Percentiles rank a stretch among this genome's conserved stretches.
Evolutionary conservation across 345 rosid species (phyloP).

Genomic region (Populus deltoides): DNA sequence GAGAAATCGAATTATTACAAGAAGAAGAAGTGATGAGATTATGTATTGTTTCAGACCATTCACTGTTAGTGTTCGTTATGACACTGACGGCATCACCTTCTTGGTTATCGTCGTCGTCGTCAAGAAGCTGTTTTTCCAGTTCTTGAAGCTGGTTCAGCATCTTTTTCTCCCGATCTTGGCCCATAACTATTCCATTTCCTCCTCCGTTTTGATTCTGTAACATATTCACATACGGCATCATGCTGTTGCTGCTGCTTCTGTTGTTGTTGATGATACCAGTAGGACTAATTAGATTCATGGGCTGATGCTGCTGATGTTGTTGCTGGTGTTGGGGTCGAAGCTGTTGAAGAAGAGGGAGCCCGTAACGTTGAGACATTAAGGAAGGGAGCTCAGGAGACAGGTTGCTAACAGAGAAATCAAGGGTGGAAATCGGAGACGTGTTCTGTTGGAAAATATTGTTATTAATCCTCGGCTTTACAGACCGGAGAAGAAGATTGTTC

Average conservation of each 20-base stretch:
- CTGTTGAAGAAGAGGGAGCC: constrained; percentile 57
- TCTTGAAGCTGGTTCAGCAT: constrained; percentile 75
- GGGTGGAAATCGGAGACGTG: constrained; percentile 42
- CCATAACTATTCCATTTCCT: constrained; percentile 3
- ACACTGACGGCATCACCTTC: constrained; percentile 71
- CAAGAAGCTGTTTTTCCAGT: constrained; percentile 74
- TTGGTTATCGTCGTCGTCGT: constrained; percentile 57
- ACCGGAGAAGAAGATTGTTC: constrained; percentile 51
- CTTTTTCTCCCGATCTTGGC: constrained; percentile 55
- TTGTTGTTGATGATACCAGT: background rate
- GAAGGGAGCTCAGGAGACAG: constrained; percentile 26
- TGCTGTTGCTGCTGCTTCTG: background rate
- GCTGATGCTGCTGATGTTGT: background rate
- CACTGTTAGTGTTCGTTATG: constrained; percentile 64
- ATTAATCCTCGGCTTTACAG: constrained; percentile 63
- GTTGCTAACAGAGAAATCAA: constrained; percentile 37
- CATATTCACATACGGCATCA: constrained; percentile 38
- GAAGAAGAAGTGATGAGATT: constrained; percentile 42
- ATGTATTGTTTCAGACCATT: constrained; percentile 77
- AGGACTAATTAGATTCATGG: constrained; percentile 2
- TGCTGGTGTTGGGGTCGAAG: constrained; percentile 19
- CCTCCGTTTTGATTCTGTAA: constrained; percentile 25
- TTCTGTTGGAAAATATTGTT: constrained; percentile 30
- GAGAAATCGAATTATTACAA: constrained; percentile 35
- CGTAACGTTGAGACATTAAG: constrained; percentile 46